Conservation (phyloP, 2,329 filamentous ascomycete species). For the Didymella keratinophila region DNA sequence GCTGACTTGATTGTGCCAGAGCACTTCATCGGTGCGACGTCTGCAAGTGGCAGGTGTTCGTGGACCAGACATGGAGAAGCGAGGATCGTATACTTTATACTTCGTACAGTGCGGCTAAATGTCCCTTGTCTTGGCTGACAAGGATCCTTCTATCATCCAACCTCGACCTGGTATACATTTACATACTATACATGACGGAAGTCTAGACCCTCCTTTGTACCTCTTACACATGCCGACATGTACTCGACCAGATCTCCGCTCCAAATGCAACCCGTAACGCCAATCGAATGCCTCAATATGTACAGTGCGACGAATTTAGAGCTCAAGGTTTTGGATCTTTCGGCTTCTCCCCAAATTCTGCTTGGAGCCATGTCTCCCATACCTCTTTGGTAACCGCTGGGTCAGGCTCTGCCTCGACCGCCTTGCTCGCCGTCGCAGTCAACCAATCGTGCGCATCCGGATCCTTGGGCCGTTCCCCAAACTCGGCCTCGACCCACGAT, state of each 20-base stretch:
- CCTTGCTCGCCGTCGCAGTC: slow-evolving; percentile 6
- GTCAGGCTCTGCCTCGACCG: slow-evolving; percentile 1
- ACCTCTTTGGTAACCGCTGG: slow-evolving; percentile 7
- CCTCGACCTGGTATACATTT: slow-evolving; percentile 3
- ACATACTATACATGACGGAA: slow-evolving; percentile 4
- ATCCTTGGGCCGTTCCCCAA: slow-evolving; percentile 35
- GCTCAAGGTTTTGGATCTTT: slow-evolving; percentile 4
- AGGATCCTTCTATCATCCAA: no score
- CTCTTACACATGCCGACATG: neutral
- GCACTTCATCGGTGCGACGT: neutral
- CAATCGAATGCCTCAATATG: slow-evolving; percentile 18
- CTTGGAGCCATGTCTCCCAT: slow-evolving; percentile 18
- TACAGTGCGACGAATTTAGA: neutral
- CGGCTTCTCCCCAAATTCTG: slow-evolving; percentile 14
- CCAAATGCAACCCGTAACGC: slow-evolving; percentile 11
- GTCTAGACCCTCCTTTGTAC: neutral
- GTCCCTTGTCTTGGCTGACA: neutral
- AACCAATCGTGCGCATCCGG: slow-evolving; percentile 26
- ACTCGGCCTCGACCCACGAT: slow-evolving; percentile 41
- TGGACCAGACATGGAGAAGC: slow-evolving; percentile 8
- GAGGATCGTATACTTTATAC: slow-evolving; percentile 11
- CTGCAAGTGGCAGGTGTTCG: slow-evolving; percentile 1
- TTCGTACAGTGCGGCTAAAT: slow-evolving; percentile 19
- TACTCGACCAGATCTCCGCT: neutral
- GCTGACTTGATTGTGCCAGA: neutral